Percentiles rank a stretch among this genome's conserved stretches.
Evolutionary conservation across 257 asterid genomes (phyloP).

Genomic region (Scutellaria minor): DNA sequence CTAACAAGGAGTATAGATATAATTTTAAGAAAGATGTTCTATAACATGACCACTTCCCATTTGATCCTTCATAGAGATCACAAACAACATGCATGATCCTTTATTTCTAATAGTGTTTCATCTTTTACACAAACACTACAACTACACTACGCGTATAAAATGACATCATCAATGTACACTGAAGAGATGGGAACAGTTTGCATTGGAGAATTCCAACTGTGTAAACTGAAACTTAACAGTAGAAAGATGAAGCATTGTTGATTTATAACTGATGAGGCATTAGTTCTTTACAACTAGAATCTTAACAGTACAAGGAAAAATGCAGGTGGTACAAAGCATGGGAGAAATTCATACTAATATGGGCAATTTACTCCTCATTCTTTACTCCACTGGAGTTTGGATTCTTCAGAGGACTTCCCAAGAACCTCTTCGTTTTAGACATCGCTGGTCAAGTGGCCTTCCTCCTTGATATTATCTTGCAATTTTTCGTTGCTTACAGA

Average conservation of each 20-base stretch:
- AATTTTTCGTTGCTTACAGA: conserved; percentile 66
- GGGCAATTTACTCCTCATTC: conserved; percentile 77
- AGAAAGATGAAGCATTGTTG: background rate
- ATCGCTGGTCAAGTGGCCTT: conserved; percentile 72
- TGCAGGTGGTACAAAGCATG: conserved; percentile 74
- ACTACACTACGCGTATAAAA: too few relatives aligned
- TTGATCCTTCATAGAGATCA: background rate
- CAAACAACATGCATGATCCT: too few relatives aligned
- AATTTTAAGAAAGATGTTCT: conserved; percentile 13
- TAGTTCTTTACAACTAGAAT: background rate
- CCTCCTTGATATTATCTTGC: conserved; percentile 63
- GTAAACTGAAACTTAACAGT: too few relatives aligned
- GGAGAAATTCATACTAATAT: conserved; percentile 69
- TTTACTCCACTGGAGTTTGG: conserved; percentile 84
- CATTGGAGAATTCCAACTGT: too few relatives aligned
- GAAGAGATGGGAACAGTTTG: too few relatives aligned
- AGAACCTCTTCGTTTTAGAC: conserved; percentile 63
- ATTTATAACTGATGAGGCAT: background rate
- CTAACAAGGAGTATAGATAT: background rate
- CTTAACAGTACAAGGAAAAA: conserved; percentile 24
- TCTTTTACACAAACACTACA: too few relatives aligned
- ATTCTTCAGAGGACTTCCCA: conserved; percentile 74
- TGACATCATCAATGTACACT: too few relatives aligned
- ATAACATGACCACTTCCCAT: conserved; percentile 17
- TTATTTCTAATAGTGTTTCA: too few relatives aligned